Evolutionary conservation across 192 early-diverging fungal species (phyloP).

Genomic region (Funneliformis mosseae): DNA sequence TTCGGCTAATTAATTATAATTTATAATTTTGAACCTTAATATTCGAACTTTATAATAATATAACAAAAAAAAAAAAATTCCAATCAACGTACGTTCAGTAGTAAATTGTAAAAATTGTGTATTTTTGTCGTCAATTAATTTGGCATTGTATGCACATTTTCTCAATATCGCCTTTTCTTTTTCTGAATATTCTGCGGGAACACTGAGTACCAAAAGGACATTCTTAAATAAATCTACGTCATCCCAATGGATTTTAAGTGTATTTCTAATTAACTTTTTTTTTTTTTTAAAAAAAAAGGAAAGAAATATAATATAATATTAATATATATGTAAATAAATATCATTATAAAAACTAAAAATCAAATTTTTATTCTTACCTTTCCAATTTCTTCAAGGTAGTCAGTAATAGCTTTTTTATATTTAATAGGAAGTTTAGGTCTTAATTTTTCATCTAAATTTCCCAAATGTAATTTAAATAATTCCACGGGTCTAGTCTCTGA

Average conservation of each 20-base stretch:
- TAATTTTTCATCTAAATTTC: not conserved
- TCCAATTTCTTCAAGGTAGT: constrained; percentile 25
- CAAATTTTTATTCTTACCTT: not conserved
- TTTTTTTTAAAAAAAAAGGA: too few species aligned
- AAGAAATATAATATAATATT: not conserved
- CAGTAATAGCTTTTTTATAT: constrained; percentile 16
- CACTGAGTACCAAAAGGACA: not conserved
- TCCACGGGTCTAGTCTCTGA: not conserved
- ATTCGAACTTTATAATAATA: too few species aligned
- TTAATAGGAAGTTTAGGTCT: constrained; percentile 15
- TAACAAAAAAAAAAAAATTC: not conserved
- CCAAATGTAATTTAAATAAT: constrained; percentile 26
- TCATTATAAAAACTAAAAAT: too few species aligned
- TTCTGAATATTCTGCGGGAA: constrained; percentile 18
- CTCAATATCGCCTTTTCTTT: constrained; percentile 16
- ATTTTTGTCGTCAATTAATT: not conserved
- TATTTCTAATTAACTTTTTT: constrained; percentile 10
- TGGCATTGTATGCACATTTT: not conserved
- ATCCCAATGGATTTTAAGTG: not conserved
- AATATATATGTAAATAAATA: not conserved
- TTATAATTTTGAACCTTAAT: not conserved
- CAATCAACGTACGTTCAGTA: constrained; percentile 24
- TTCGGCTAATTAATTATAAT: constrained; percentile 2
- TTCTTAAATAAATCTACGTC: not conserved
- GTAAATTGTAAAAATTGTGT: constrained; percentile 7